These are phyloP conservation scores for Pterulicium gracile DNA, from an alignment of 1,284 basidiomycete genomes.

Conservation along the genomic window DNA sequence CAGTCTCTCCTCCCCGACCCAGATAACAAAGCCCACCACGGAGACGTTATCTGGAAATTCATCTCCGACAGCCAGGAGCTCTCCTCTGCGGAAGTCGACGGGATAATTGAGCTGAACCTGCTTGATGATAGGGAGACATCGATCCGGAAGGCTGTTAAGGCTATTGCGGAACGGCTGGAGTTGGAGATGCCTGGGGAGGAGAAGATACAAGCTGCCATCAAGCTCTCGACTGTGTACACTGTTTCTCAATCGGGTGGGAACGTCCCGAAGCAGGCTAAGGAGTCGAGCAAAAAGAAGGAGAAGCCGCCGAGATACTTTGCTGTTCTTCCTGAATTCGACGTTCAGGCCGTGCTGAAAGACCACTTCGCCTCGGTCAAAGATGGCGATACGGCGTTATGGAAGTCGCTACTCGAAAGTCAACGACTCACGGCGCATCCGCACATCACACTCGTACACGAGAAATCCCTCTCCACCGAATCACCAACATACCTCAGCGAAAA, in stretches of 20 bases:
- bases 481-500: constrained; percentile 17
- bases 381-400: constrained; percentile 37
- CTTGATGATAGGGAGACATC: constrained; percentile 35
- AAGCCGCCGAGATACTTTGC: constrained; percentile 62
- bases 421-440: constrained; percentile 66
- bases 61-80: constrained; percentile 61
- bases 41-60: constrained; percentile 77
- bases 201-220: constrained; percentile 49
- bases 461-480: constrained; percentile 29
- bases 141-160: constrained; percentile 51
- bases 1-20: constrained; percentile 65
- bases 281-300: constrained; percentile 12
- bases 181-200: constrained; percentile 44
- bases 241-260: constrained; percentile 24
- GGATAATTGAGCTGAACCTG: constrained; percentile 55
- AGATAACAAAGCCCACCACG: constrained; percentile 42
- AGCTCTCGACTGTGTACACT: constrained; percentile 40
- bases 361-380: constrained; percentile 20
- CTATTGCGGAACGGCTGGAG: constrained; percentile 37
- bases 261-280: constrained; percentile 23
- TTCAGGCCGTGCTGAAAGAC: constrained; percentile 35
- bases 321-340: constrained; percentile 63
- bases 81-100: constrained; percentile 50
- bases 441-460: constrained; percentile 78
- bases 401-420: constrained; percentile 28